Percentiles rank a stretch among this genome's conserved stretches.
These are phyloP conservation scores for Nymphaea colorata DNA, from an alignment of 164 flowering plant genomes.

Conservation along the genomic window DNA sequence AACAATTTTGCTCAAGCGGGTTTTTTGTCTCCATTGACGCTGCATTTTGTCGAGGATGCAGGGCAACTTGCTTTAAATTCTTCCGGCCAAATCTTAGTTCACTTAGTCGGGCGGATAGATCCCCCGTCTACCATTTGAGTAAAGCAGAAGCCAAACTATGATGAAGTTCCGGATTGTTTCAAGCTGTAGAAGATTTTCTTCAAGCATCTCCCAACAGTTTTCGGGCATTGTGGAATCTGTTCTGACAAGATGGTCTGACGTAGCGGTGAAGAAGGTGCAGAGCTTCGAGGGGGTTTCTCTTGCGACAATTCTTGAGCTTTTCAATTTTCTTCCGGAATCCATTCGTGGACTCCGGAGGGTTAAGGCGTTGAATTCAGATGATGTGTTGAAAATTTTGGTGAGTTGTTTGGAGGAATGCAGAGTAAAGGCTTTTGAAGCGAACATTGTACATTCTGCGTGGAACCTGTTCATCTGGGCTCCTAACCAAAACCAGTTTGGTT, in stretches of 20 bases:
- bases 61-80: no score
- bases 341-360: conserved; percentile 43
- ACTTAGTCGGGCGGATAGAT: no score
- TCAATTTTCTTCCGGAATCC: conserved; percentile 35
- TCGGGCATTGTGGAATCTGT: conserved; percentile 27
- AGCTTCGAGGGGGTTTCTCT: conserved; percentile 16
- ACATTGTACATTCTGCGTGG: conserved; percentile 54
- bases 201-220: conserved; percentile 3
- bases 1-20: no score
- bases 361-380: conserved; percentile 36
- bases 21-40: no score
- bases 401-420: conserved; percentile 25
- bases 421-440: conserved; percentile 13
- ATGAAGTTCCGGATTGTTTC: no score
- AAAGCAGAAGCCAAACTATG: no score
- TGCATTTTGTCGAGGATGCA: no score
- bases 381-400: conserved; percentile 52
- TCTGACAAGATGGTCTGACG: conserved; percentile 23
- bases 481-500: conserved; percentile 20
- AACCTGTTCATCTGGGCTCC: conserved; percentile 54
- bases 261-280: conserved; percentile 23
- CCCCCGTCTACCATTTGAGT: no score
- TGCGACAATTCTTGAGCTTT: conserved; percentile 34
- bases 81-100: no score
- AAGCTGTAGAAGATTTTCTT: no score